Conservation (phyloP, 2,329 filamentous ascomycete genomes). For the Scytalidium lignicola region DNA sequence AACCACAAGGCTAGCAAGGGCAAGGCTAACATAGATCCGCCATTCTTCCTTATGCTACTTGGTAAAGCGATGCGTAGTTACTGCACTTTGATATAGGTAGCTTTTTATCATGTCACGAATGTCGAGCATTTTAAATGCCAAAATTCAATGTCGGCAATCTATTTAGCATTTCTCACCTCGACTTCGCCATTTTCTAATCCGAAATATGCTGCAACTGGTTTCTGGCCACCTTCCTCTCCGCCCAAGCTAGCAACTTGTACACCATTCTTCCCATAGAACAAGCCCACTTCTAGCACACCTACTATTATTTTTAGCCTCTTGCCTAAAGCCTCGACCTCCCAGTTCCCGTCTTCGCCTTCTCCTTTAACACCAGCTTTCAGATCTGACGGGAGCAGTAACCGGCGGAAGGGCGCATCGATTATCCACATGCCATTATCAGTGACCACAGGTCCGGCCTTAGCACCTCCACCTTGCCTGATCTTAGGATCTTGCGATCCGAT, state of each 20-base stretch:
- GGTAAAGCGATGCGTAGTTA: too few relatives aligned
- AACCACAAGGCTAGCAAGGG: too few relatives aligned
- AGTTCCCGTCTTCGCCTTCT: conserved; percentile 60
- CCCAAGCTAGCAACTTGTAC: conserved; percentile 58
- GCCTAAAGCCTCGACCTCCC: conserved; percentile 75
- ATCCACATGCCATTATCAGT: conserved; percentile 87
- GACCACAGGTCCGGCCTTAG: conserved; percentile 77
- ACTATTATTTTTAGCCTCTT: conserved; percentile 72
- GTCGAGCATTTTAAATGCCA: too few relatives aligned
- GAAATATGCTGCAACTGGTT: conserved; percentile 92
- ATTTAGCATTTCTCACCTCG: conserved; percentile 43
- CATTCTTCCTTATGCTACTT: too few relatives aligned
- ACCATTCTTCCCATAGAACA: conserved; percentile 82
- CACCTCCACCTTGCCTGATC: conserved; percentile 66
- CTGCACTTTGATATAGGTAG: too few relatives aligned
- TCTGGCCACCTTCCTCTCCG: conserved; percentile 67
- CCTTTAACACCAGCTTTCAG: conserved; percentile 37
- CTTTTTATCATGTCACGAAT: too few relatives aligned
- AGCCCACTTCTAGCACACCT: conserved; percentile 85
- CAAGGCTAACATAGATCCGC: too few relatives aligned
- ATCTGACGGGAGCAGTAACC: conserved; percentile 60
- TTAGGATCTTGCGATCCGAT: conserved; percentile 69
- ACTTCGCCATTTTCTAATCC: conserved; percentile 76
- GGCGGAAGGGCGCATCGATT: conserved; percentile 83
- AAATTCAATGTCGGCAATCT: too few relatives aligned